These are phyloP conservation scores for Trypethelium eluteriae DNA, from an alignment of 495 filamentous ascomycete species.

Conservation along the genomic window DNA sequence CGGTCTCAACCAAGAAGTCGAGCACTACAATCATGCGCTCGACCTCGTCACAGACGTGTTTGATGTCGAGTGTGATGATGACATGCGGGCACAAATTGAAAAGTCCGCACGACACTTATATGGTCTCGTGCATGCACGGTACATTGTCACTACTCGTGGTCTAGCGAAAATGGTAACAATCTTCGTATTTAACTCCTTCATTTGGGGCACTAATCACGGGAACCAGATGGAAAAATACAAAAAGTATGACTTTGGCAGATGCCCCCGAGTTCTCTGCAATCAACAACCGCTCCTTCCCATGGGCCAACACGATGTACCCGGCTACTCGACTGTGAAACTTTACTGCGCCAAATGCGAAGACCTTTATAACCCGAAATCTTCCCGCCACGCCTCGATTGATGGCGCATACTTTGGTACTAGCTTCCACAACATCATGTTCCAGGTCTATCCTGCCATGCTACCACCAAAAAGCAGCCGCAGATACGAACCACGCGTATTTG, in stretches of 20 bases:
- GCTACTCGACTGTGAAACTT: slow-evolving; percentile 81
- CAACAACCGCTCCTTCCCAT: slow-evolving; percentile 87
- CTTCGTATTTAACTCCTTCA: slow-evolving; percentile 15
- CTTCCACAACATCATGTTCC: slow-evolving; percentile 98
- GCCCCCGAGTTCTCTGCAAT: slow-evolving; percentile 88
- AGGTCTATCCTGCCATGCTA: slow-evolving; percentile 85
- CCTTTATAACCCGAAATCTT: slow-evolving; percentile 97
- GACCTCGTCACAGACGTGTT: slow-evolving; percentile 99
- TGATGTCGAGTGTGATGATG: slow-evolving; percentile 96
- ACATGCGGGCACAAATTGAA: slow-evolving; percentile 95
- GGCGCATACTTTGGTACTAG: slow-evolving; percentile 96
- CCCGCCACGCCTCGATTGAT: slow-evolving; percentile 88
- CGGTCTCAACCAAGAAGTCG: slow-evolving; percentile 91
- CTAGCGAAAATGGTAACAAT: slow-evolving; percentile 83
- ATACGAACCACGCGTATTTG: slow-evolving; percentile 83
- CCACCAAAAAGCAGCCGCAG: slow-evolving; percentile 77
- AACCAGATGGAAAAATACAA: slow-evolving; percentile 94
- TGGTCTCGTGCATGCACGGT: slow-evolving; percentile 90
- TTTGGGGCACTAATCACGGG: slow-evolving; percentile 16
- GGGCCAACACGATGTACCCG: slow-evolving; percentile 80
- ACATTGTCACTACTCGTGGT: slow-evolving; percentile 92
- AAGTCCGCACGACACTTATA: slow-evolving; percentile 96
- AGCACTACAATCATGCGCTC: slow-evolving; percentile 97
- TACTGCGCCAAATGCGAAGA: slow-evolving; percentile 97
- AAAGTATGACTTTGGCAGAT: slow-evolving; percentile 96